A percentile compares a stretch with the other conserved stretches of the same genome.
phyloP scores from a whole-genome alignment of 73 alveolate genomes.

The Paramecium octaurelia region DNA sequence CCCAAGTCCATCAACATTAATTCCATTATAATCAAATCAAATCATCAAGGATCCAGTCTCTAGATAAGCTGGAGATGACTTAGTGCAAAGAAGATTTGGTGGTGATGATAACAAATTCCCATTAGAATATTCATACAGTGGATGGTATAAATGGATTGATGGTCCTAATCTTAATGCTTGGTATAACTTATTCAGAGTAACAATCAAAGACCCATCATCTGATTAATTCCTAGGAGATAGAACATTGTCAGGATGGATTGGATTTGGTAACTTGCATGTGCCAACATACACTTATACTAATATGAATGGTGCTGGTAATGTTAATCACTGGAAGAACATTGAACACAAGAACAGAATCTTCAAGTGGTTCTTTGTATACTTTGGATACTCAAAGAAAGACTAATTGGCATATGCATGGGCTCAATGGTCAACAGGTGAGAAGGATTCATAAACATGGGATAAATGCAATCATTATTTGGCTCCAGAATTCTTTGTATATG shows the following conservation, averaged over 20 bases:
- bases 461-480: slow-evolving; percentile 13
- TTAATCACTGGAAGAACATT: not conserved
- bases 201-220: slow-evolving; percentile 42
- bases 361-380: slow-evolving; percentile 29
- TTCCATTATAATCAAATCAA: not conserved
- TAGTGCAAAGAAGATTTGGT: not conserved
- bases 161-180: slow-evolving; percentile 39
- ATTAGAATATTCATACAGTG: slow-evolving; percentile 28
- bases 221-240: slow-evolving; percentile 53
- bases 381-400: slow-evolving; percentile 13
- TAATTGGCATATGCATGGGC: not conserved
- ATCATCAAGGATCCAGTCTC: not conserved
- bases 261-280: slow-evolving; percentile 3
- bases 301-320: slow-evolving; percentile 49
- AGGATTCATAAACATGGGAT: not conserved
- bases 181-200: slow-evolving; percentile 48
- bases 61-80: not conserved
- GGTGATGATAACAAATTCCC: slow-evolving; percentile 23
- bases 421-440: slow-evolving; percentile 8
- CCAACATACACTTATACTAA: slow-evolving; percentile 1
- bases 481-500: slow-evolving; percentile 41
- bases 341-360: not conserved
- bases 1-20: not conserved
- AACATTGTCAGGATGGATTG: not conserved
- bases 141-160: slow-evolving; percentile 48